phyloP scores from a whole-genome alignment of 371 early-diverging fungal genomes.

The Mucor racemosus region DNA sequence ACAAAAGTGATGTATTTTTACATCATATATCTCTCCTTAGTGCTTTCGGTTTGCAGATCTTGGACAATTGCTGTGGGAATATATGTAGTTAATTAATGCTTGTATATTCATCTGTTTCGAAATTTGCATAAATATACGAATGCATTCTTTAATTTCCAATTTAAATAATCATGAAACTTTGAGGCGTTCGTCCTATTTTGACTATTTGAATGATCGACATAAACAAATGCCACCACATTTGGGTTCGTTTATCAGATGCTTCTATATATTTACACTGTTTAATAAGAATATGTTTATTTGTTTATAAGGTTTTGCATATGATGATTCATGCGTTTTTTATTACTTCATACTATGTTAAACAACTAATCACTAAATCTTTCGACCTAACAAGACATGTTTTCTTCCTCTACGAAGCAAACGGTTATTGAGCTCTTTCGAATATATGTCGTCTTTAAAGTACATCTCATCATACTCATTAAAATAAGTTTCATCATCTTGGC shows the following conservation, averaged over 20 bases:
- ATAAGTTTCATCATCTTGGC: not conserved
- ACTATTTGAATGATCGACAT: not conserved
- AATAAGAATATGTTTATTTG: not conserved
- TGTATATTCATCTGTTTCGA: no score
- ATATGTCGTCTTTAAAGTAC: not conserved
- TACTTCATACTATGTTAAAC: not conserved
- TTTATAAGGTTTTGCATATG: not conserved
- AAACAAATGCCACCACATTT: not conserved
- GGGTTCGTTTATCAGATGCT: not conserved
- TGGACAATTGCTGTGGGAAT: no score
- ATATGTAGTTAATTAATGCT: no score
- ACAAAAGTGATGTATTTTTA: no score
- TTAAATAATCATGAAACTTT: no score
- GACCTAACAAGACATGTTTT: not conserved
- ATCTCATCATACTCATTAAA: not conserved
- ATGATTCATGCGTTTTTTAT: not conserved
- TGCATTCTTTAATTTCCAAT: no score
- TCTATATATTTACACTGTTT: not conserved
- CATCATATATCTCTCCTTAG: no score
- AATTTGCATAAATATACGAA: no score
- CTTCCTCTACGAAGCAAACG: not conserved
- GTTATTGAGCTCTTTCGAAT: not conserved
- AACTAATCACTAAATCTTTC: not conserved
- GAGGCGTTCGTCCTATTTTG: not conserved
- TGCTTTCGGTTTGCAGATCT: no score